Evolutionary conservation across 176 grass and related monocot species (phyloP), one percentile per base, ranked within the genome.

Genomic region (Calamus simplicifolius): DNA sequence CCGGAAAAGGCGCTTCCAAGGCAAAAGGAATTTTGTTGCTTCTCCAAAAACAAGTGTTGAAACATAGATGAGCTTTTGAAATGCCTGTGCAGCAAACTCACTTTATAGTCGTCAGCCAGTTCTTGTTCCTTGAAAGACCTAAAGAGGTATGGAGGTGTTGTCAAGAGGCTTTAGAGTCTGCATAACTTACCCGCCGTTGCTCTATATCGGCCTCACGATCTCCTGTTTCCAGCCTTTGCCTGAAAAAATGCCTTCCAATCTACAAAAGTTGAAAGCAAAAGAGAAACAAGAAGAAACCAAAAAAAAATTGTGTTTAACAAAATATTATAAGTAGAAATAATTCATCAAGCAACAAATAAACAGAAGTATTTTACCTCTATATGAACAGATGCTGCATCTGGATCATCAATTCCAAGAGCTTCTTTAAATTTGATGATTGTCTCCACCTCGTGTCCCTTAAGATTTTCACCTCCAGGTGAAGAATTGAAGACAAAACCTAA

Each of bases 1-100:
- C 30, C 78, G 82, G 17, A 98, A 98, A 71, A 89, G 88, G 38
- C 88, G 87, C 75, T 98, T 98, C 93, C 93, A 98, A 48, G 93
- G 93, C 83, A 92, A 78, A 63, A 98, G 85, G 82, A 98, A 92
- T 18, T 69, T 73, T 16, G 93, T 89, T 68, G 85, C 84, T 75
- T 92, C 93, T 57, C 88, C 88, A 64, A 98, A 98, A 29, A 98
- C 88, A 63, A 98, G 88, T 83, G 87, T 98, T 73, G 93, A 98
- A 49, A 98, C 88, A 83, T 92, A 92, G 58, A 98, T 98, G 30
- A 98, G 82, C 49, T 88, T 98, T 66, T 92, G 87, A 88, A 98
- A 98, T 61, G 81, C 84, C 93, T 98, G 72, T 49, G 50, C 69
- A 77, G 62, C 53, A 57, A 81, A 76, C 63, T 28, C 18, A 50